Evolutionary conservation across 169 alveolate species (phyloP), one percentile per base, ranked within the genome.

Genomic region (Eimeria acervulina): DNA sequence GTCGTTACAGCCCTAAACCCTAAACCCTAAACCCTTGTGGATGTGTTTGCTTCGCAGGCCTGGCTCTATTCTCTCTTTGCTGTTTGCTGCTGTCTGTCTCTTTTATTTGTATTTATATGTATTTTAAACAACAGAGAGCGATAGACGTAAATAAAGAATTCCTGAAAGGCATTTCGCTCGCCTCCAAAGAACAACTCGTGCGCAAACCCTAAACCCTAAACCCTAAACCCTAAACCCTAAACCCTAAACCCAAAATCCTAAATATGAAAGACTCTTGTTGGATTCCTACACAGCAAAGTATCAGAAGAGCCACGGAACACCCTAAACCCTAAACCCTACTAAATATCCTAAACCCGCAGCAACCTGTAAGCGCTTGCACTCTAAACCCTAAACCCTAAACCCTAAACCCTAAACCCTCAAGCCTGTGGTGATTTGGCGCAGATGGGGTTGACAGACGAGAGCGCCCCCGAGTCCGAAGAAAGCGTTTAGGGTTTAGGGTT

Each of bases 401-500:
- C 83, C 83, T 36, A 72, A 28, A 19, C 83, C 83, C 83, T 72
- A 72, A 72, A 72, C 83, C 83, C 83, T 72, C n/a, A 33, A 6
- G 44, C 87, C 87, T 33, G 68, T 59, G 68, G n/a, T 59, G 5
- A 12, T 59, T 59, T 21, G 5, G 1, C 19, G 28, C 68, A 59
- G 68, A 21, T 59, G 68, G 68, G n/a, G 68, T 21, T 21, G 19
- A n/a, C 68, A 21, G 68, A 59, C n/a, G 68, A 59, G 19, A n/a
- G 19, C 68, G 68, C 21, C 1, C 19, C 68, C 19, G 68, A 59
- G 3, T 59, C 78, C 19, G 78, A 66, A 28, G 36, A 15, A n/a
- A 74, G 87, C 26, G 87, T 74, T 74, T 40, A 74, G 87, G 87
- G 87, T 74, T 74, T 74, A 38, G 83, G 36, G 87, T 21, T 17